Evolutionary conservation across 179 eudicot species (phyloP).

Genomic region (Corrigiola litoralis): DNA sequence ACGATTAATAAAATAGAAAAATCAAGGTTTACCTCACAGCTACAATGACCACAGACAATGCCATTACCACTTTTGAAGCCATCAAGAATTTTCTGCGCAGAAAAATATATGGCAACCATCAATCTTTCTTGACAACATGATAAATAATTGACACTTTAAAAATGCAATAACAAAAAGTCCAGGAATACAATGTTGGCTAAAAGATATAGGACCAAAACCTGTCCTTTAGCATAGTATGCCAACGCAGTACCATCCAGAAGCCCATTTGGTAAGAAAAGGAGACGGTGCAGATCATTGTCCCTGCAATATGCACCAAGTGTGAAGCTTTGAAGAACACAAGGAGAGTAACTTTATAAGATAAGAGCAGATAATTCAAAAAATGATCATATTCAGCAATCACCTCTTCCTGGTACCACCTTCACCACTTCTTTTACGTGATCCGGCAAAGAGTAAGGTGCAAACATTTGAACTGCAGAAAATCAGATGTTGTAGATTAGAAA

Average conservation of each 20-base stretch:
- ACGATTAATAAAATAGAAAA: background rate
- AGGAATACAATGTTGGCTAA: background rate
- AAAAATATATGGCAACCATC: conserved; percentile 15
- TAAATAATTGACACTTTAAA: background rate
- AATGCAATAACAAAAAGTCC: background rate
- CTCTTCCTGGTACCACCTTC: conserved; percentile 69
- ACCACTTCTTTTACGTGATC: conserved; percentile 39
- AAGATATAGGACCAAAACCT: conserved; percentile 40
- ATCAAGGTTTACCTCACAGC: conserved; percentile 53
- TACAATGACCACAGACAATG: conserved; percentile 79
- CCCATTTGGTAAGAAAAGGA: conserved; percentile 92
- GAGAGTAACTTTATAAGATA: background rate
- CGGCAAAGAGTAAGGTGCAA: conserved; percentile 25
- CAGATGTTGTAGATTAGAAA: background rate
- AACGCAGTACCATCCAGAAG: conserved; percentile 84
- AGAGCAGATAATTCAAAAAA: background rate
- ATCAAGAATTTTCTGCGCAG: conserved; percentile 61
- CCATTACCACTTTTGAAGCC: conserved; percentile 94
- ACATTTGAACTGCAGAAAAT: conserved; percentile 48
- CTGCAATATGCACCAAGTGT: conserved; percentile 33
- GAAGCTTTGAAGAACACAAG: background rate
- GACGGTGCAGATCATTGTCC: conserved; percentile 88
- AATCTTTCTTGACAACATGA: background rate
- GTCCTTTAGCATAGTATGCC: conserved; percentile 88
- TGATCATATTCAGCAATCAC: conserved; percentile 25